Evolutionary conservation across 2,329 filamentous ascomycete genomes (phyloP), one percentile per base, ranked within the genome.

Genomic region (Pseudogymnoascus sp.): DNA sequence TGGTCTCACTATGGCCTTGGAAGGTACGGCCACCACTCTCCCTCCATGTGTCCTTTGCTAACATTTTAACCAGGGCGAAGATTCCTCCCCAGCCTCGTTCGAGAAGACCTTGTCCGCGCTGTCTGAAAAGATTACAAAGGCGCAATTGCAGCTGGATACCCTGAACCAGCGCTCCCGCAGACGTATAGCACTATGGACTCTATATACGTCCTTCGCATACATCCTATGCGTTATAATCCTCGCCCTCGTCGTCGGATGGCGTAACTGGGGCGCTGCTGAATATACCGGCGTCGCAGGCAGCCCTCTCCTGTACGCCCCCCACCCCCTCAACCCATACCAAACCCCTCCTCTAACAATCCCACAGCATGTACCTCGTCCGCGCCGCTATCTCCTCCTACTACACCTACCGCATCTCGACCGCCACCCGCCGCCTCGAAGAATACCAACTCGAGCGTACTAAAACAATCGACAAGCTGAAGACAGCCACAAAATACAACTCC

Each of bases 401-500:
- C 76, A 88, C 87, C 68, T 95, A 89, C 72, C 89, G 91, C 64
- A 87, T 94, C 68, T 83, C 87, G 21, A 84, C 80, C 13, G 81
- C 89, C 9, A 84, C 88, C 66, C 74, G 79, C 39, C 82, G 87
- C 40, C 80, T 97, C 31, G 88, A 93, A 68, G 83, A 83, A 17
- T 82, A 92, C 36, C 85, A 92, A 69, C 84, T 85, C 60, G 89
- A 97, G 74, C 86, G 93, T 60, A 85, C 89, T 63, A 85, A 85
- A 68, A 96, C 92, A 1, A 97, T 99, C 66, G 88, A 96, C 72
- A 92, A 92, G 75, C 84, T 99, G 65, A 99, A 99, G 76, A 86
- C 88, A 63, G 92, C 92, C 26, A 99, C 94, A 35, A 96, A 90
- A 74, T 99, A 97, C 77, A 90, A 97, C 74, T 94, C 92, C 33